Conservation (phyloP, 495 filamentous ascomycete genomes). For the Saxophila tyrrhenica region DNA sequence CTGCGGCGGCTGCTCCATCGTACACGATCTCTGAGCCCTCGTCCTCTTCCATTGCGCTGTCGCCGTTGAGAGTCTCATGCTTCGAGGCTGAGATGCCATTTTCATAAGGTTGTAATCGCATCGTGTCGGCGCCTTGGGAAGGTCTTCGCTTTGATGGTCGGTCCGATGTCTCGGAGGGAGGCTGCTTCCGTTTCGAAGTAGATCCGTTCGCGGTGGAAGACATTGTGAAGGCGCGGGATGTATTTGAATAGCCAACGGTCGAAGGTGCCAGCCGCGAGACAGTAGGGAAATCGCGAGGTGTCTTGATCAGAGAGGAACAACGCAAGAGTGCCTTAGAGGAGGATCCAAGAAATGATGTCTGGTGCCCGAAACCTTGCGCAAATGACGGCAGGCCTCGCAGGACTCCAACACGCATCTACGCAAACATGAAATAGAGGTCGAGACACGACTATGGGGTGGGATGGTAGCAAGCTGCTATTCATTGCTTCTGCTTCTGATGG, state of each 20-base stretch:
- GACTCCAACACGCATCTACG: background rate
- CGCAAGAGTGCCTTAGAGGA: no score
- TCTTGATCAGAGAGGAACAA: no score
- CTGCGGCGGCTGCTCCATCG: conserved; percentile 47
- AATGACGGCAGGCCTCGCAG: background rate
- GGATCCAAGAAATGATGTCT: no score
- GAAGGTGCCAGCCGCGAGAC: no score
- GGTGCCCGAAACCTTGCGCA: background rate
- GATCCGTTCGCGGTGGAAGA: conserved; percentile 35
- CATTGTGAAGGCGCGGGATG: background rate
- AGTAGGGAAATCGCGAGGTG: no score
- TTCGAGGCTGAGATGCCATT: conserved; percentile 8
- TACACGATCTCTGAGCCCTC: conserved; percentile 32
- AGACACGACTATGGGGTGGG: background rate
- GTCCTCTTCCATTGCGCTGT: conserved; percentile 34
- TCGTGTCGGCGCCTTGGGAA: conserved; percentile 25
- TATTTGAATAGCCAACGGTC: no score
- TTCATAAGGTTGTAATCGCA: conserved; percentile 2
- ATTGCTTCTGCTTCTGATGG: no score
- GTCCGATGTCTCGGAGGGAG: conserved; percentile 26
- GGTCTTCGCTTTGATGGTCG: conserved; percentile 15
- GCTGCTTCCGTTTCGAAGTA: conserved; percentile 50
- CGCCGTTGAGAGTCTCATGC: conserved; percentile 19
- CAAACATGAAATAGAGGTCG: background rate
- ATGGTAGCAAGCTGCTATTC: no score